Percentiles rank a stretch among this genome's conserved stretches.
Evolutionary conservation across 768 basidiomycete species (phyloP).

Genomic region (Fistulinella prunicolor): DNA sequence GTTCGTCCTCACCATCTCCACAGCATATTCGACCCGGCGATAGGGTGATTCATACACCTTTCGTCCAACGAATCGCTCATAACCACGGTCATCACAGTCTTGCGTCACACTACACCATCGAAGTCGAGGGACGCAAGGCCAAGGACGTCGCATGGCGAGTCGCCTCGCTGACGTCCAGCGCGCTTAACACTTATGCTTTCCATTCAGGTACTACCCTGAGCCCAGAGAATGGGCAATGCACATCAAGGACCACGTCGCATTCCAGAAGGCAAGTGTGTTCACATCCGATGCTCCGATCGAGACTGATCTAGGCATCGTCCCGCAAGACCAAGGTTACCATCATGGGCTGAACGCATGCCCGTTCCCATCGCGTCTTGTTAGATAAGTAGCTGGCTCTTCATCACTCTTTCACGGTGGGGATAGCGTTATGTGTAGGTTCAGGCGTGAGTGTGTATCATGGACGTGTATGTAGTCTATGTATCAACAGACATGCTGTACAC

Average conservation of each 20-base stretch:
- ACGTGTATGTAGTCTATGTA: too few species aligned
- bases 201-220: slow-evolving; percentile 63
- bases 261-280: slow-evolving; percentile 61
- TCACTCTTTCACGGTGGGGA: background rate
- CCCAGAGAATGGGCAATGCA: slow-evolving; percentile 54
- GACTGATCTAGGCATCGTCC: background rate
- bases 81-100: slow-evolving; percentile 34
- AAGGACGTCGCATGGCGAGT: slow-evolving; percentile 67
- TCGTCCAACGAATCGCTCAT: background rate
- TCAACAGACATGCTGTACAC: too few species aligned
- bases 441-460: too few species aligned
- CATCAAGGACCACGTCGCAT: slow-evolving; percentile 69
- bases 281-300: background rate
- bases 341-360: slow-evolving; percentile 6
- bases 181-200: background rate
- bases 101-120: slow-evolving; percentile 64
- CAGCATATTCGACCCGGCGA: too few species aligned
- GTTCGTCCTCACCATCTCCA: background rate
- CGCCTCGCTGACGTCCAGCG: background rate
- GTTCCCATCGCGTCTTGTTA: background rate
- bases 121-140: slow-evolving; percentile 44
- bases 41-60: background rate
- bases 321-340: slow-evolving; percentile 22
- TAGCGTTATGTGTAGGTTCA: too few species aligned
- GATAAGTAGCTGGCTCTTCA: background rate